Base-by-base conservation (phyloP, 176 grass and related monocot species). In the Avena atlantica region DNA sequence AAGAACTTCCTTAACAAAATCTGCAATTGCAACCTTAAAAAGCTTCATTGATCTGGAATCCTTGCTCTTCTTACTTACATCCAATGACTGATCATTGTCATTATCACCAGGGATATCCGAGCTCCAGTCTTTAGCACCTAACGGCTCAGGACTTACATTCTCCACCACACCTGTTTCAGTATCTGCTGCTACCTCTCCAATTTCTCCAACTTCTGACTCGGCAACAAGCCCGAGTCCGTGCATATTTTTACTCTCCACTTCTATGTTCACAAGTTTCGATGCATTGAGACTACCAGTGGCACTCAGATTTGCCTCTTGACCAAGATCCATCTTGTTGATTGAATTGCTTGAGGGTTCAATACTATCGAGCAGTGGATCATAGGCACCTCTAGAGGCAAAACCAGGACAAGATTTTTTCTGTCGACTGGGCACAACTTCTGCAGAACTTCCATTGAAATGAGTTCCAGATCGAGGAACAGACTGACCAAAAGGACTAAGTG, bases 1-100 rank as follows among this genome's bases (percentile, higher is more conserved):
- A 73, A 98, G 86, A 45, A 98, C 90, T 88, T 98, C 97, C 81
- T 96, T 98, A 71, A 98, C 97, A 89, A 96, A 98, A 89, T 93
- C 89, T 84, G 93, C 97, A 88, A 98, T 88, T 34, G 97, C 94
- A 85, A 81, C 45, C 84, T 96, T 98, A 78, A 99, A 94, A 81
- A 96, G 83, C 79, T 99, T 99, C 89, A 93, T 88, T 73, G 94
- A 96, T 70, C 92, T 93, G 34, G 92, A 96, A 53, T 94, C 94
- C 68, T 96, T 95, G 15, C 44, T 84, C 78, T 86, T 95, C 81
- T 84, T 91, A 45, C 24, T 90, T 86, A 83, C 93, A 9, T 77
- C 88, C 88, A 92, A 76, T 56, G 85, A 90, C 85, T 91, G 92
- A 60, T 90, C 90, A 82, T 88, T 92, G 70, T 90, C 88, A 57